Conservation (phyloP, 176 grass and related monocot species). For the Zizania latifolia region DNA sequence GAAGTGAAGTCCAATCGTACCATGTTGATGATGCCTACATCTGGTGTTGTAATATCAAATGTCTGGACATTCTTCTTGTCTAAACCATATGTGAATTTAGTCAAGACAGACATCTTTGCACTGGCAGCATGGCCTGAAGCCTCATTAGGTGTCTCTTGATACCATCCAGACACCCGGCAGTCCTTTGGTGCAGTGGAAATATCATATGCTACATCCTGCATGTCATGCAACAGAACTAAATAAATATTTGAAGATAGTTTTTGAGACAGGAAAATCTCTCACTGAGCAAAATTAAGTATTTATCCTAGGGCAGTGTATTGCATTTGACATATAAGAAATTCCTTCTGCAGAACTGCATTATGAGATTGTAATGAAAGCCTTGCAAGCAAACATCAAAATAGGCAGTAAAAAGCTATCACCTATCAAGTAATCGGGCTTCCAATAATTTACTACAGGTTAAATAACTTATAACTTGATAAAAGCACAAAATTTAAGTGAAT, state of each 20-base stretch:
- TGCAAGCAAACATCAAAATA: neutral
- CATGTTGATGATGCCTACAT: constrained; percentile 46
- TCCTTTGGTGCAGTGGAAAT: constrained; percentile 64
- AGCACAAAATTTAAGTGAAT: neutral
- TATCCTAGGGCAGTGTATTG: too few relatives aligned
- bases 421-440: neutral
- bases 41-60: constrained; percentile 26
- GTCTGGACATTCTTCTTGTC: constrained; percentile 62
- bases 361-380: neutral
- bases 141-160: constrained; percentile 35
- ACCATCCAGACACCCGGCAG: constrained; percentile 53
- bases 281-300: neutral
- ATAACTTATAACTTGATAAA: neutral
- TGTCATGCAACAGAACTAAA: neutral
- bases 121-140: constrained; percentile 20
- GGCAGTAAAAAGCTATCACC: neutral
- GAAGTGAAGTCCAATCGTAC: constrained; percentile 59
- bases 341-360: neutral
- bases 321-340: neutral
- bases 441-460: constrained; percentile 3
- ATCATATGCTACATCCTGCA: constrained; percentile 71
- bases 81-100: constrained; percentile 50
- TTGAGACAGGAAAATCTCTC: neutral
- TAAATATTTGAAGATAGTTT: neutral
- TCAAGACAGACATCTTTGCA: constrained; percentile 24